Evolutionary conservation across 140 eudicot species (phyloP).

Genomic region (Cichorium intybus): DNA sequence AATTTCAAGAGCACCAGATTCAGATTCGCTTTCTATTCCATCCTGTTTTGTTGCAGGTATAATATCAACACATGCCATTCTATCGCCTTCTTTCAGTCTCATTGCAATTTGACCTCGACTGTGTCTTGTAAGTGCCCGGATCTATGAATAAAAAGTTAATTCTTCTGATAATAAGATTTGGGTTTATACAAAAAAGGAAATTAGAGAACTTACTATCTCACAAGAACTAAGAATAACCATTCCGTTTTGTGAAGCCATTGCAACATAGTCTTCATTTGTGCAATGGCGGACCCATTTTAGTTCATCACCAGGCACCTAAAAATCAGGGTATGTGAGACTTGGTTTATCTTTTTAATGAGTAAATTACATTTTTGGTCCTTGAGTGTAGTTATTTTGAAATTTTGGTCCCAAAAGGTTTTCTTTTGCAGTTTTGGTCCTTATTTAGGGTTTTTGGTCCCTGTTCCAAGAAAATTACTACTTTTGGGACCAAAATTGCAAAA

Average conservation of each 20-base stretch:
- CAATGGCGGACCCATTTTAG: constrained; percentile 95
- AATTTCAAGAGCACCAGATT: constrained; percentile 31
- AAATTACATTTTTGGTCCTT: not conserved
- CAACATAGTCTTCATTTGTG: constrained; percentile 82
- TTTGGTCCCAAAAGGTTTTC: too few relatives aligned
- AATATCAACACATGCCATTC: constrained; percentile 89
- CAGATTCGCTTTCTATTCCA: constrained; percentile 37
- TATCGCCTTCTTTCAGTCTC: constrained; percentile 81
- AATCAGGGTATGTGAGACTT: constrained; percentile 17
- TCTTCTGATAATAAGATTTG: not conserved
- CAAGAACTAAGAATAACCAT: constrained; percentile 78
- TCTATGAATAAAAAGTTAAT: constrained; percentile 32
- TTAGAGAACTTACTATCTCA: constrained; percentile 55
- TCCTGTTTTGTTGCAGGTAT: constrained; percentile 63
- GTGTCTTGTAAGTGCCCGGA: constrained; percentile 88
- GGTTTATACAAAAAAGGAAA: not conserved
- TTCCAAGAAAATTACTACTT: too few relatives aligned
- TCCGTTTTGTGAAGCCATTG: constrained; percentile 98
- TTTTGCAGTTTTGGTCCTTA: too few relatives aligned
- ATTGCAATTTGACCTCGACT: constrained; percentile 91
- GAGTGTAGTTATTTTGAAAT: not conserved
- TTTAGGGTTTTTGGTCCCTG: too few relatives aligned
- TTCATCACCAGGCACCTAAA: constrained; percentile 93
- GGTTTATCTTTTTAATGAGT: not conserved
- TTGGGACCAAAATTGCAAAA: not conserved